These are phyloP conservation scores for Malassezia dermatis DNA, from an alignment of 1,284 basidiomycete species.

Conservation along the genomic window DNA sequence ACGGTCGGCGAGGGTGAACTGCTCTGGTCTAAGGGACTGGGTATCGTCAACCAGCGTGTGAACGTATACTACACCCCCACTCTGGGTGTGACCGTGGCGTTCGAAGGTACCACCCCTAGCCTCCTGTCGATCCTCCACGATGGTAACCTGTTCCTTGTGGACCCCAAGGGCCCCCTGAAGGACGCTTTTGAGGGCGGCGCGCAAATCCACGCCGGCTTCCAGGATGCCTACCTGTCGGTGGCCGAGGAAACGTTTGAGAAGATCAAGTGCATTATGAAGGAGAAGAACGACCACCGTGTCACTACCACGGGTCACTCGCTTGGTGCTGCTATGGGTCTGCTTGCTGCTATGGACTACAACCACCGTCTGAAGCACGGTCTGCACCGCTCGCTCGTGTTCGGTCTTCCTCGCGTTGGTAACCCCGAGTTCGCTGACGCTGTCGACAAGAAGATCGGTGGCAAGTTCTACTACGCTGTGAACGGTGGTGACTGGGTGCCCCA, in stretches of 20 bases:
- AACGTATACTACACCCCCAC: conserved; percentile 25
- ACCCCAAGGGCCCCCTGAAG: conserved; percentile 18
- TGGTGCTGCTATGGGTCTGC: conserved; percentile 27
- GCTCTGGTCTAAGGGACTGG: conserved; percentile 25
- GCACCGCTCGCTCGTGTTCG: conserved; percentile 24
- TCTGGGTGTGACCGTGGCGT: conserved; percentile 26
- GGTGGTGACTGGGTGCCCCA: conserved; percentile 28
- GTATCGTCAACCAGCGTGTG: conserved; percentile 19
- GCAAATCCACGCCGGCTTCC: conserved; percentile 28
- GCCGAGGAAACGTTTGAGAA: conserved; percentile 22
- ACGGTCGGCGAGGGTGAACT: conserved; percentile 22
- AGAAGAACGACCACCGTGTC: conserved; percentile 19
- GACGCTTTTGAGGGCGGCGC: conserved; percentile 16
- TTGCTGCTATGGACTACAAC: conserved; percentile 32
- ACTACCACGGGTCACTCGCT: conserved; percentile 34
- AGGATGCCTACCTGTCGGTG: conserved; percentile 29
- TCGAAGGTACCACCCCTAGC: conserved; percentile 32
- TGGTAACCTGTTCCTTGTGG: conserved; percentile 18
- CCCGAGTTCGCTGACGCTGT: conserved; percentile 24
- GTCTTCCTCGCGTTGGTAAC: conserved; percentile 28
- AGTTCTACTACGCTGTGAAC: conserved; percentile 28
- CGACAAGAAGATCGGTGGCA: conserved; percentile 22
- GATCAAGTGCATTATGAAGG: conserved; percentile 19
- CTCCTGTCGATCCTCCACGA: conserved; percentile 28
- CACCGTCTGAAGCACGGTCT: conserved; percentile 19